phyloP scores from a whole-genome alignment of 2,329 filamentous ascomycete species.

The Apiospora sp. region DNA sequence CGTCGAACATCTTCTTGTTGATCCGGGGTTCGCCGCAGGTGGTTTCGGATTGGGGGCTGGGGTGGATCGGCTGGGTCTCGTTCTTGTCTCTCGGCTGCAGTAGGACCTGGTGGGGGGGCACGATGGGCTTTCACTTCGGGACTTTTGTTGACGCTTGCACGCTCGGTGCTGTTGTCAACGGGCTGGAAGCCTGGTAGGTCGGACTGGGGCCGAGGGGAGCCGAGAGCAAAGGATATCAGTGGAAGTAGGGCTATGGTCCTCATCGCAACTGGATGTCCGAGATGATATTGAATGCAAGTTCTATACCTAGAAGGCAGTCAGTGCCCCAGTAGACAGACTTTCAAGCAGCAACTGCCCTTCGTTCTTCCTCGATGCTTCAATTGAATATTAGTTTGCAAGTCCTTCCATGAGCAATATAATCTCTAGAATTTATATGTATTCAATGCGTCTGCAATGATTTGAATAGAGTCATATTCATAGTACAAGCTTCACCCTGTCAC shows the following conservation, averaged over 20 bases:
- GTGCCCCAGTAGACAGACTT: no score
- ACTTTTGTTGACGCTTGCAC: not conserved
- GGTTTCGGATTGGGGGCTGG: not conserved
- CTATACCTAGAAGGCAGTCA: not conserved
- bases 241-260: not conserved
- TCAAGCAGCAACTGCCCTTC: not conserved
- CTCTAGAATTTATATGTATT: not conserved
- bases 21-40: not conserved
- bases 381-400: not conserved
- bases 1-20: not conserved
- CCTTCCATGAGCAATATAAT: not conserved
- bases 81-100: not conserved
- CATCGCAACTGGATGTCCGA: not conserved
- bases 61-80: not conserved
- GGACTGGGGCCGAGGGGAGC: not conserved
- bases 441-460: not conserved
- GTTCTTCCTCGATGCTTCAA: not conserved
- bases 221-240: not conserved
- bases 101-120: not conserved
- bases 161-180: not conserved
- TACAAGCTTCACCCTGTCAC: not conserved
- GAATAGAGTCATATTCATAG: accelerated
- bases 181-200: not conserved
- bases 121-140: not conserved
- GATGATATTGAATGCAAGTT: not conserved